A percentile compares a stretch with the other conserved stretches of the same genome.
Conservation (phyloP, 179 eudicot species). For the Pouteria campechiana region DNA sequence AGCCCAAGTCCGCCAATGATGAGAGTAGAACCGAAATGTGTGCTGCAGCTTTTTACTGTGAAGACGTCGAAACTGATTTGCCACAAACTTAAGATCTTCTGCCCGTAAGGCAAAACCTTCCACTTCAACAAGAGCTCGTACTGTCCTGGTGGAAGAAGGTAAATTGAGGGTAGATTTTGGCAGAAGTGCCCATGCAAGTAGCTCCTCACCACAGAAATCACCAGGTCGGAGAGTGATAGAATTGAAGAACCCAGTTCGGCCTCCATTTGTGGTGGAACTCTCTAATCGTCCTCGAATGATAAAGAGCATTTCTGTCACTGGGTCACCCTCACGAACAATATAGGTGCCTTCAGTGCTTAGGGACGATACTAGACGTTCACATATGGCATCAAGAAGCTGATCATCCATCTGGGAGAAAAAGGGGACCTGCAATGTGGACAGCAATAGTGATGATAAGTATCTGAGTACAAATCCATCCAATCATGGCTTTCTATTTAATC, state of each 20-base stretch:
- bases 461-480: too few relatives aligned
- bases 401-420: conserved; percentile 97
- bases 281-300: conserved; percentile 75
- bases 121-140: conserved; percentile 65
- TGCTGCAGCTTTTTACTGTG: conserved; percentile 90
- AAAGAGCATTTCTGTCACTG: conserved; percentile 87
- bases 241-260: conserved; percentile 70
- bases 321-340: conserved; percentile 89
- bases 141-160: conserved; percentile 86
- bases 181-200: conserved; percentile 62
- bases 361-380: conserved; percentile 78
- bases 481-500: too few relatives aligned
- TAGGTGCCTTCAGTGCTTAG: conserved; percentile 76
- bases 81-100: conserved; percentile 79
- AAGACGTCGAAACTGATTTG: conserved; percentile 75
- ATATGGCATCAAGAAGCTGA: conserved; percentile 88
- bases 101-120: conserved; percentile 85
- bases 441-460: not conserved
- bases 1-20: conserved; percentile 96
- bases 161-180: conserved; percentile 56
- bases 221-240: conserved; percentile 49
- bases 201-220: conserved; percentile 75
- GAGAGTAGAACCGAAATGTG: conserved; percentile 72
- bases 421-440: conserved; percentile 52
- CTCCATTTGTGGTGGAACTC: conserved; percentile 93